Evolutionary conservation across 202 grass and related monocot species (phyloP).

Genomic region (Setaria viridis): DNA sequence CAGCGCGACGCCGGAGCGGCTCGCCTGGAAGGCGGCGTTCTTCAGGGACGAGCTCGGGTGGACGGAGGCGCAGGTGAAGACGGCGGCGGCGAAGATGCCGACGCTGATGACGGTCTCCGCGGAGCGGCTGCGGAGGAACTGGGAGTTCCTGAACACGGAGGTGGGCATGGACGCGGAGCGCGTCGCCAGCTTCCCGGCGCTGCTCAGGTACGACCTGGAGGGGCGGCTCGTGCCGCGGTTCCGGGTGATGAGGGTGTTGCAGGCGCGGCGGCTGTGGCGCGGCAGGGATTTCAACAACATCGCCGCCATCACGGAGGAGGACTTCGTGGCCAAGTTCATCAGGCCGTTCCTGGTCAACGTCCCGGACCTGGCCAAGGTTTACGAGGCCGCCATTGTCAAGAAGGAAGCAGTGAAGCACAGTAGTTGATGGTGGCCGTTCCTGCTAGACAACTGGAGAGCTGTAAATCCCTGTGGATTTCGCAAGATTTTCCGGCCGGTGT

Average conservation of each 20-base stretch:
- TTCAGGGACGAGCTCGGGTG: conserved; percentile 57
- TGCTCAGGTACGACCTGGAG: conserved; percentile 44
- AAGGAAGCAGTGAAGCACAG: neutral
- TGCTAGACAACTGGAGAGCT: neutral
- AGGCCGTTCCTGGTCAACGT: conserved; percentile 39
- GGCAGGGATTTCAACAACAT: neutral
- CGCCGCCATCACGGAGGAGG: conserved; percentile 12
- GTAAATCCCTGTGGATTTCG: neutral
- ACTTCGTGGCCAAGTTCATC: conserved; percentile 49
- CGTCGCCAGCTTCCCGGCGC: conserved; percentile 20
- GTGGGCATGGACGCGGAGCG: conserved; percentile 33
- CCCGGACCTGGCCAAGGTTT: conserved; percentile 37
- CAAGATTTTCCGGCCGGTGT: neutral
- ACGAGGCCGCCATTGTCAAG: conserved; percentile 12
- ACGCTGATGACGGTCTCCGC: conserved; percentile 31
- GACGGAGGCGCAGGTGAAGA: conserved; percentile 45
- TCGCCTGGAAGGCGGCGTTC: conserved; percentile 38
- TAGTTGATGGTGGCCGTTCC: neutral
- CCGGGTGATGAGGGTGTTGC: conserved; percentile 40
- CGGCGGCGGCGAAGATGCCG: conserved; percentile 38
- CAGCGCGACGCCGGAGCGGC: conserved; percentile 6
- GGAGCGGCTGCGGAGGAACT: conserved; percentile 36
- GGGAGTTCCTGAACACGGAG: conserved; percentile 46
- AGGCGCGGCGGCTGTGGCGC: conserved; percentile 26
- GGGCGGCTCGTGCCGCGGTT: conserved; percentile 45